These are phyloP conservation scores for Citrullus amarus DNA, from an alignment of 306 rosid species.

Conservation along the genomic window DNA sequence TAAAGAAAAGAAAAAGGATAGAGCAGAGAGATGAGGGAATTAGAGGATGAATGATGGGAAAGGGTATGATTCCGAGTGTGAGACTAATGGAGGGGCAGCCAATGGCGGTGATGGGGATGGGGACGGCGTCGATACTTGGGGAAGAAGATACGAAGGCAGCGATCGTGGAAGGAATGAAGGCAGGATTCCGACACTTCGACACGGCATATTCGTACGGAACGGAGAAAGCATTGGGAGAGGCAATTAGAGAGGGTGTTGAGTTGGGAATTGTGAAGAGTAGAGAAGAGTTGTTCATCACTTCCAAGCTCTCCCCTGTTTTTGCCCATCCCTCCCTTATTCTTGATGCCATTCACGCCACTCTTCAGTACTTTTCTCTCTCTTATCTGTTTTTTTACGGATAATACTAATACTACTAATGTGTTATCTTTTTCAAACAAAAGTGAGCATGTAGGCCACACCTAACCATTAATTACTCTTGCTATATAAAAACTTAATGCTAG, in stretches of 20 bases:
- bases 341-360: background rate
- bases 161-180: constrained; percentile 22
- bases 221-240: constrained; percentile 21
- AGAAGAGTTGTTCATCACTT: constrained; percentile 45
- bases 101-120: constrained; percentile 17
- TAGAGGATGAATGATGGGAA: background rate
- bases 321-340: background rate
- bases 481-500: no score
- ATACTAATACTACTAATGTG: no score
- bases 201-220: constrained; percentile 13
- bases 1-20: no score
- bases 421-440: no score
- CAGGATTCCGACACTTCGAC: constrained; percentile 27
- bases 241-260: constrained; percentile 15
- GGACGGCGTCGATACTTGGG: constrained; percentile 7
- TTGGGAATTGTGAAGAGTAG: constrained; percentile 32
- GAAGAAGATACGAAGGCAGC: constrained; percentile 3
- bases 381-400: no score
- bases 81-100: background rate
- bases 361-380: no score
- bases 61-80: background rate
- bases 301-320: background rate
- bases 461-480: no score
- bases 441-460: no score
- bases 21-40: background rate